Percentiles rank a stretch among this genome's conserved stretches.
These are phyloP conservation scores for Aspergillus udagawae DNA, from an alignment of 2,329 filamentous ascomycete species.

Conservation along the genomic window DNA sequence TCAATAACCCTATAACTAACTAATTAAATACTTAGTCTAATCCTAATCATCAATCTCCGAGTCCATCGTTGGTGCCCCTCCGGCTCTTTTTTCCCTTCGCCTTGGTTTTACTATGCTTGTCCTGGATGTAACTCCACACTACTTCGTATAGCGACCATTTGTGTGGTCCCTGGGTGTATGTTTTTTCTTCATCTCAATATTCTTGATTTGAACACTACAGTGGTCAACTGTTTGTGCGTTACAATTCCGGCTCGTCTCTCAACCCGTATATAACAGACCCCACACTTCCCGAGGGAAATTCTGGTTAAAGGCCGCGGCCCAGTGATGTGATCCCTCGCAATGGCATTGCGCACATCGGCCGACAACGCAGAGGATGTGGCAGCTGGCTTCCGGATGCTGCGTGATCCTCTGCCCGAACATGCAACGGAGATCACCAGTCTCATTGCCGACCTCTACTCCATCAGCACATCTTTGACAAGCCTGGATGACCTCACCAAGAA, in stretches of 20 bases:
- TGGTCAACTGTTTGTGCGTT: neutral
- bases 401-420: conserved; percentile 48
- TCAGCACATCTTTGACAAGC: conserved; percentile 48
- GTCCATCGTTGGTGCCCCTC: conserved; percentile 16
- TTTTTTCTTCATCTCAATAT: neutral
- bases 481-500: conserved; percentile 44
- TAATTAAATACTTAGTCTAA: conserved; percentile 5
- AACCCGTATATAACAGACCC: neutral
- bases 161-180: neutral
- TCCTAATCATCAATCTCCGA: conserved; percentile 15
- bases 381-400: conserved; percentile 48
- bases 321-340: conserved; percentile 16
- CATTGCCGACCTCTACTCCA: conserved; percentile 52
- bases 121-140: neutral
- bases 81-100: neutral
- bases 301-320: neutral
- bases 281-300: neutral
- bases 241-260: conserved; percentile 1
- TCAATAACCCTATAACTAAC: neutral
- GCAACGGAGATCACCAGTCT: conserved; percentile 51
- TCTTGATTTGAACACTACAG: neutral
- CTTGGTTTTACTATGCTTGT: neutral
- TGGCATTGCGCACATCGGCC: conserved; percentile 43
- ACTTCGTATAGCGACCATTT: neutral
- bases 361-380: conserved; percentile 52